Percentiles rank a stretch among this genome's conserved stretches.
Conservation (phyloP, 208 protist genomes). For the Strigomonas culicis region DNA sequence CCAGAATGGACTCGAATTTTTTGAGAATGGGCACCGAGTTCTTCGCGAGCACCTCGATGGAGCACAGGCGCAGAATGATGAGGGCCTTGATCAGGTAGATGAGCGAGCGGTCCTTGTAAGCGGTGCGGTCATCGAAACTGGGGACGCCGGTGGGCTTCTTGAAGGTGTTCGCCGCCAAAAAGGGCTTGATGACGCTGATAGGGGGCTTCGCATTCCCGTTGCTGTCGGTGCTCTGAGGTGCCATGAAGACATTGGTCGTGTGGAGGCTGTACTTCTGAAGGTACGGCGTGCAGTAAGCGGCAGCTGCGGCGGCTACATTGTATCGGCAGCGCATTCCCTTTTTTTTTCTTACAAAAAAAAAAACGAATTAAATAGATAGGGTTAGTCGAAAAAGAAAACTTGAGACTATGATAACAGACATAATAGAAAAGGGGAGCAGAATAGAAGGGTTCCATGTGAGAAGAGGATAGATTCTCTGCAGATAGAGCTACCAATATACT, state of each 20-base stretch:
- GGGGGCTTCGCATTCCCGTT: not conserved
- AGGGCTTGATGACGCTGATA: not conserved
- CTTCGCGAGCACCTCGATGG: slow-evolving; percentile 54
- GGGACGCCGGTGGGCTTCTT: slow-evolving; percentile 11
- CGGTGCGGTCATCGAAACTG: slow-evolving; percentile 60
- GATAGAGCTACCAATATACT: not conserved
- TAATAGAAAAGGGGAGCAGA: slow-evolving; percentile 2
- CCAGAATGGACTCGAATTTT: slow-evolving; percentile 60
- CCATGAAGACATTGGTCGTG: no score
- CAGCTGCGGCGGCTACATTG: not conserved
- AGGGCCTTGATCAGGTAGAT: slow-evolving; percentile 79
- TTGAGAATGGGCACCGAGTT: slow-evolving; percentile 80
- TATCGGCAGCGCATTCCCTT: slow-evolving; percentile 23
- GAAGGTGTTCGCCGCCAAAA: not conserved
- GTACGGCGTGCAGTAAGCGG: not conserved
- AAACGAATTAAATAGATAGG: slow-evolving; percentile 4
- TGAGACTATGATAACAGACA: not conserved
- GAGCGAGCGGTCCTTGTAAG: slow-evolving; percentile 59
- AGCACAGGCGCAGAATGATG: slow-evolving; percentile 66
- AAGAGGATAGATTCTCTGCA: not conserved
- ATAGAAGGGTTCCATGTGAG: not conserved
- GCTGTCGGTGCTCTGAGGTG: no score
- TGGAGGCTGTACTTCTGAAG: not conserved
- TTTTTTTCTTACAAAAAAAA: not conserved
- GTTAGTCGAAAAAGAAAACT: not conserved